Evolutionary conservation across 495 filamentous ascomycete genomes (phyloP), one percentile per base, ranked within the genome.

Genomic region (Aspergillus mulundensis): DNA sequence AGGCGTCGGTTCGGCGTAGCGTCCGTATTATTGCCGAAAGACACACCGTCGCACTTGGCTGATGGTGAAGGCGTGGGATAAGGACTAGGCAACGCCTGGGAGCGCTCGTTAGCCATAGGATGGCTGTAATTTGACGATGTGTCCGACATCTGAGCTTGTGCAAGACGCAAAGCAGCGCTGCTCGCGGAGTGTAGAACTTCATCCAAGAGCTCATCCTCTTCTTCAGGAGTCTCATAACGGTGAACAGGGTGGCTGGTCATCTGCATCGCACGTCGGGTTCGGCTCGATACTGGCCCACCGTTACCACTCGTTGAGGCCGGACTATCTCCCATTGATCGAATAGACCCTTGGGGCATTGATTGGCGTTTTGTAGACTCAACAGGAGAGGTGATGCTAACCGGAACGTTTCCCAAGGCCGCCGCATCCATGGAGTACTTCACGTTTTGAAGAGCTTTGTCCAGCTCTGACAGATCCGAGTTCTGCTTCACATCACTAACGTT

Each of bases 21-120:
- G 1, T 70, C 64, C 32, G 75, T 73, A 41, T 86, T 73, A 41
- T 86, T 84, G 18, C 84, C 85, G 61, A 89, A 93, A 44, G 84
- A 80, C 19, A 87, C 78, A 15, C 66, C 62, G 63, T 90, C 87
- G 11, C 87, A 84, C 70, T 89, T 91, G 39, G 88, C 88, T 10
- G 92, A 95, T 10, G 89, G 89, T 0, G 91, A 96, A 10, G 92
- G 92, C 1, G 91, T 97, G 3, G 91, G 90, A 66, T 97, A 97
- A 3, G 91, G 86, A 60, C 87, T 89, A n/a, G 82, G 75, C n/a
- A 86, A 68, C 19, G 70, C 50, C 25, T 63, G 70, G 1, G 72
- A 81, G 42, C 81, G 66, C 50, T 87, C 84, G 59, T 79, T 83
- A 19, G 72, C 73, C 40, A 63, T 30, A 7, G 82, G 81, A 54